Conservation (phyloP, 2,329 filamentous ascomycete genomes). For the Trichoderma polysporum region DNA sequence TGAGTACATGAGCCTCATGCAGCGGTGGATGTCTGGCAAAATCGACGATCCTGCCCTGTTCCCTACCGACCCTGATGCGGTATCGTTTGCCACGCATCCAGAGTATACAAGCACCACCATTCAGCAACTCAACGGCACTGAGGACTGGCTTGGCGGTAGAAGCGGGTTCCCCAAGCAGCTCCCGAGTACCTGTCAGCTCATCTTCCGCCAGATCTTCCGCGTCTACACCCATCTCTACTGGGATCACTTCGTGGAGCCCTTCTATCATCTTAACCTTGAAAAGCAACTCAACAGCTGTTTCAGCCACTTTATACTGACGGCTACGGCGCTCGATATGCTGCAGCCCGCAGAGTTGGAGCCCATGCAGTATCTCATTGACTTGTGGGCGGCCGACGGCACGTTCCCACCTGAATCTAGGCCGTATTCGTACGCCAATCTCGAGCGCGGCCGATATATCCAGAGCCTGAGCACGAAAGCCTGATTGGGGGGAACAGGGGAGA, state of each 20-base stretch:
- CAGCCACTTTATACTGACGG: conserved; percentile 74
- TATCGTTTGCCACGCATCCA: conserved; percentile 60
- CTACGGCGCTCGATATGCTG: conserved; percentile 74
- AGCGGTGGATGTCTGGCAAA: conserved; percentile 92
- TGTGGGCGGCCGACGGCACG: conserved; percentile 82
- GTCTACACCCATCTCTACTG: conserved; percentile 96
- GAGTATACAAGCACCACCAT: conserved; percentile 51
- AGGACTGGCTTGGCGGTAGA: conserved; percentile 78
- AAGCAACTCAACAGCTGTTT: conserved; percentile 81
- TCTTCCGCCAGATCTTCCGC: conserved; percentile 94
- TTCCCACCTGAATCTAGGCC: conserved; percentile 69
- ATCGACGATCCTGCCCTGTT: conserved; percentile 82
- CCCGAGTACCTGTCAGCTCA: conserved; percentile 78
- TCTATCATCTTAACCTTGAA: conserved; percentile 73
- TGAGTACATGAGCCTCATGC: conserved; percentile 88
- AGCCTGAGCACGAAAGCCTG: conserved; percentile 11
- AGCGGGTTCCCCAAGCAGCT: conserved; percentile 87
- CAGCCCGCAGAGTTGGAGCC: conserved; percentile 83
- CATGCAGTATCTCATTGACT: conserved; percentile 84
- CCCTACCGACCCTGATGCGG: conserved; percentile 71
- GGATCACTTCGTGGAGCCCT: conserved; percentile 79
- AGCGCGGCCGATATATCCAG: conserved; percentile 24
- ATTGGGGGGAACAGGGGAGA: background rate
- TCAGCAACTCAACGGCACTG: conserved; percentile 54
- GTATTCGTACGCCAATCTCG: conserved; percentile 56